These are phyloP conservation scores for Arabidopsis arenosa DNA, from an alignment of 345 rosid genomes.

Conservation along the genomic window DNA sequence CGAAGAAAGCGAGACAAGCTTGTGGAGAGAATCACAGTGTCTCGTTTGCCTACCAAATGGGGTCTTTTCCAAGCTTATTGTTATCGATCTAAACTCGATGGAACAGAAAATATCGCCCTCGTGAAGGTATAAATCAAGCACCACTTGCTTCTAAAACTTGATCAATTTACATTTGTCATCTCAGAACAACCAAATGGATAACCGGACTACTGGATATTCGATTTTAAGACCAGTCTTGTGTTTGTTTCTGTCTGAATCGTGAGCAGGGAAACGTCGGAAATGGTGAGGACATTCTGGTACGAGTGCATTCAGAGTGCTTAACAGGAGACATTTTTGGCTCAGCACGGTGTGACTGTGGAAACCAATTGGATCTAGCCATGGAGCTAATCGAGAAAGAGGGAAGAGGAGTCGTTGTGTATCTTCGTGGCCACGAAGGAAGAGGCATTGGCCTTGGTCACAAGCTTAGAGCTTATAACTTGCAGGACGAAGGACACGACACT, in stretches of 20 bases:
- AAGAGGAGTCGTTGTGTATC: conserved; percentile 77
- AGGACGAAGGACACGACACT: conserved; percentile 89
- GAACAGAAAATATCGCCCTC: conserved; percentile 75
- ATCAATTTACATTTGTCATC: background rate
- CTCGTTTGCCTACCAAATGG: conserved; percentile 82
- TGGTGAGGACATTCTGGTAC: conserved; percentile 81
- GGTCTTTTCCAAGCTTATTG: conserved; percentile 76
- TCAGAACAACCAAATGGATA: background rate
- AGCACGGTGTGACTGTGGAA: conserved; percentile 85
- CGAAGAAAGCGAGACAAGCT: conserved; percentile 81
- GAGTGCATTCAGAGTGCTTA: conserved; percentile 92
- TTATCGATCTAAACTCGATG: conserved; percentile 76
- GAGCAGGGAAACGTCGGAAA: conserved; percentile 72
- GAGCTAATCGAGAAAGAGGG: conserved; percentile 68
- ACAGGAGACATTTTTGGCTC: conserved; percentile 90
- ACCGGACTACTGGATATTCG: background rate
- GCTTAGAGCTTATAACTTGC: conserved; percentile 81
- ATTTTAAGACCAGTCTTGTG: conserved; percentile 14
- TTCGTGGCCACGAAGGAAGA: conserved; percentile 92
- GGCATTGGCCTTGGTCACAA: conserved; percentile 94
- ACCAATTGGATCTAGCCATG: conserved; percentile 84
- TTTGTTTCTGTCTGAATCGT: conserved; percentile 14
- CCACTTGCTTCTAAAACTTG: conserved; percentile 14
- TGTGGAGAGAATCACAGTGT: conserved; percentile 68
- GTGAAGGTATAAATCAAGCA: conserved; percentile 60